Evolutionary conservation across 2,329 filamentous ascomycete genomes (phyloP), one percentile per base, ranked within the genome.

Genomic region (Aspergillus flavus): DNA sequence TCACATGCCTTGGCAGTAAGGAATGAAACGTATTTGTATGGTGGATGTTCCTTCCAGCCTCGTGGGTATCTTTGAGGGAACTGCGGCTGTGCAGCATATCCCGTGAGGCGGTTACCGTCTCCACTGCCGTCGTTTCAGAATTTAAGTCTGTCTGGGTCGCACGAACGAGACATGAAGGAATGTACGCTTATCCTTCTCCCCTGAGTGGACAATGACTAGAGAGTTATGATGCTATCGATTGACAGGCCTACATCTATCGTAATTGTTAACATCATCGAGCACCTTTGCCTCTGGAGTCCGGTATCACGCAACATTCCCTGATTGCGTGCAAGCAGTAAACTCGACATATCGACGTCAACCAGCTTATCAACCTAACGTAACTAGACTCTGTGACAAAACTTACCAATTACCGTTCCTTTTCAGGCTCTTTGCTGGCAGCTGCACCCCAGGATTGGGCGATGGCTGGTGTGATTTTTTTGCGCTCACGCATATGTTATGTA

Each of bases 81-180:
- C 50, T 54, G 64, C 55, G 64, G 61, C 64, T 53, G 59, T 62
- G 66, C 55, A 56, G 61, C 52, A 54, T 61, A 45, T 36, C 54
- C 46, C 16, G 57, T 62, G 57, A 58, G 64, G 62, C 64, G 57
- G 62, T 52, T 50, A 39, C 45, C 12, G 43, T 41, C 58, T 65
- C 66, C 65, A 67, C 66, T 57, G 56, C 50, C 63, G 61, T 62
- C 58, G 67, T 68, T 68, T 68, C 67, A 66, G 61, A 61, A 60
- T 62, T 54, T 56, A 30, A 32, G 28, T 16, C 43, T 61, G 61
- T 61, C 57, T 50, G 57, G 56, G 56, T 57, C 50, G 48, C 50
- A 36, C 48, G 30, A 34, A 53, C 48, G 19, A 53, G 48, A 30
- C 19, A 36, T 54, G 28, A 23, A 19, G 21, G 32, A 36, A 55